Evolutionary conservation across 1,139 yeast genomes (phyloP).

Genomic region (Suhomyces anneliseae): DNA sequence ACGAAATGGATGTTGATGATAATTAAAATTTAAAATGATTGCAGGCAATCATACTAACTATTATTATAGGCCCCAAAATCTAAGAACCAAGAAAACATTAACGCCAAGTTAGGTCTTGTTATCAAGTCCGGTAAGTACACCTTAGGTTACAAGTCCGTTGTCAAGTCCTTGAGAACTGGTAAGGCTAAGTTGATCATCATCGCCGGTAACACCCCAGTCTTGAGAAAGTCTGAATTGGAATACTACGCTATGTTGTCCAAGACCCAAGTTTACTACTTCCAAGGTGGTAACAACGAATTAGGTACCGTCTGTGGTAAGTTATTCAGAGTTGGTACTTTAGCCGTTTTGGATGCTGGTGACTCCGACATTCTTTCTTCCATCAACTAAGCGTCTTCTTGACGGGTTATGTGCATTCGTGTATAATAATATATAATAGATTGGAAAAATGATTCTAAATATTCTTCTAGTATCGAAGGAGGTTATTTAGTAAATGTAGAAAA

Average conservation of each 20-base stretch:
- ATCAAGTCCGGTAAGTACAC: slow-evolving; percentile 99
- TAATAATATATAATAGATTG: slow-evolving; percentile 13
- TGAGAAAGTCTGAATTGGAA: slow-evolving; percentile 99
- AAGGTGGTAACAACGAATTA: slow-evolving; percentile 99
- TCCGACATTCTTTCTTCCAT: slow-evolving; percentile 86
- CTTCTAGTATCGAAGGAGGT: no score
- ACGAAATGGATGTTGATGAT: no score
- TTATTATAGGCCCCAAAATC: slow-evolving; percentile 74
- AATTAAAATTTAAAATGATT: neutral
- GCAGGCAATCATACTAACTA: slow-evolving; percentile 29
- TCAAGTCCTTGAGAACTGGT: slow-evolving; percentile 98
- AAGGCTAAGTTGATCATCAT: slow-evolving; percentile 98
- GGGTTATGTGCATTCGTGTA: slow-evolving; percentile 10
- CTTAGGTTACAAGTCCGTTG: slow-evolving; percentile 99
- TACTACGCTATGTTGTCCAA: slow-evolving; percentile 99
- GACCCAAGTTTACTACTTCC: slow-evolving; percentile 98
- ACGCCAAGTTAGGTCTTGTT: slow-evolving; percentile 97
- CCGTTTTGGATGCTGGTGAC: slow-evolving; percentile 99
- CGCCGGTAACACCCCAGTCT: slow-evolving; percentile 99
- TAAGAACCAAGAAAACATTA: slow-evolving; percentile 87
- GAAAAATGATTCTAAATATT: neutral
- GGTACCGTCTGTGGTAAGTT: slow-evolving; percentile 99
- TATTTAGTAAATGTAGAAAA: no score
- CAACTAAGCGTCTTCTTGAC: slow-evolving; percentile 12
- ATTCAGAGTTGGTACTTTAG: slow-evolving; percentile 98